phyloP scores from a whole-genome alignment of 1,284 basidiomycete species.

The Cystobasidiaceae sp. region DNA sequence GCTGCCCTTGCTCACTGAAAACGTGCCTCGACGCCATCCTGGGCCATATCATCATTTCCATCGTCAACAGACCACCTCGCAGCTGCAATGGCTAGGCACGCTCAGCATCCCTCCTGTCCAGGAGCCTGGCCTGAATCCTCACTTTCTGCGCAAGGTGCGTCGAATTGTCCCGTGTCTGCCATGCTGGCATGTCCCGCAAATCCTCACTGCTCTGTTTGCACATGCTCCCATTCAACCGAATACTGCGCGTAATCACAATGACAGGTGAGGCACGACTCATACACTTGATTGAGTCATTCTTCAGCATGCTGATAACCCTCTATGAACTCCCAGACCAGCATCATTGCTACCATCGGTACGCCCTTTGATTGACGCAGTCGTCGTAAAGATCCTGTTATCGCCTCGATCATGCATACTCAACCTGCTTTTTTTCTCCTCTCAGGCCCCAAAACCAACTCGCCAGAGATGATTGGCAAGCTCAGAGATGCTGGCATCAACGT shows the following conservation, averaged over 20 bases:
- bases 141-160: constrained; percentile 79
- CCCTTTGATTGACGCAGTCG: no score
- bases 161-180: neutral
- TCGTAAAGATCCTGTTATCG: no score
- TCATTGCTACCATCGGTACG: constrained; percentile 92
- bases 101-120: constrained; percentile 63
- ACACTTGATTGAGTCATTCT: no score
- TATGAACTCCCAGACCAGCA: constrained; percentile 66
- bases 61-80: constrained; percentile 53
- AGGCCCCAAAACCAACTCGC: constrained; percentile 87
- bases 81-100: constrained; percentile 83
- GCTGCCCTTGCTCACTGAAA: no score
- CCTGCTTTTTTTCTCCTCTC: no score
- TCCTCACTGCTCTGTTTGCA: neutral
- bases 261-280: neutral
- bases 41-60: no score
- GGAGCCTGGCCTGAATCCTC: constrained; percentile 69
- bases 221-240: constrained; percentile 27
- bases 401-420: no score
- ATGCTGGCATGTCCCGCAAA: neutral
- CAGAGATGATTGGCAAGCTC: constrained; percentile 75
- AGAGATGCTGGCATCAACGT: constrained; percentile 89
- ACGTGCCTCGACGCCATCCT: no score
- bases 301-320: neutral
- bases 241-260: no score